Percentiles rank a stretch among this genome's conserved stretches.
phyloP scores from a whole-genome alignment of 345 rosid genomes.

The Odontarrhena argentea region DNA sequence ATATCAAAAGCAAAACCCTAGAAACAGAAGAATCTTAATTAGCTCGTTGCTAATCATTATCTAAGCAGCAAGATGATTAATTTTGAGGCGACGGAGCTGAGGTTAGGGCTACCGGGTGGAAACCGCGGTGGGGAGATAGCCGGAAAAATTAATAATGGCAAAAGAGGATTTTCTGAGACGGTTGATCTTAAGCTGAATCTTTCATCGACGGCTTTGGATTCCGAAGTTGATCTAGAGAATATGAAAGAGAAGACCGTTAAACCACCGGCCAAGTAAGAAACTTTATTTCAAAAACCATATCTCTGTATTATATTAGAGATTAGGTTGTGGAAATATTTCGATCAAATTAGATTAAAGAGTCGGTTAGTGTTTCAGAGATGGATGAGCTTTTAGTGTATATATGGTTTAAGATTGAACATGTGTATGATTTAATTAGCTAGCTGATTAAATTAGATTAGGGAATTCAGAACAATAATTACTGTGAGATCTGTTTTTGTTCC shows the following conservation, averaged over 20 bases:
- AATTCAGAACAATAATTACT: not conserved
- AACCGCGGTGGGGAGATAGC: conserved; percentile 34
- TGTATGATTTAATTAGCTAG: not conserved
- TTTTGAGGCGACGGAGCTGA: conserved; percentile 86
- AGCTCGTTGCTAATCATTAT: not conserved
- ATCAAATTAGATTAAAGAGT: not conserved
- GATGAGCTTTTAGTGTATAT: not conserved
- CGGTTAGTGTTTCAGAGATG: conserved; percentile 9
- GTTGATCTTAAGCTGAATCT: conserved; percentile 77
- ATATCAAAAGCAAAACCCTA: not conserved
- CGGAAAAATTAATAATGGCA: conserved; percentile 44
- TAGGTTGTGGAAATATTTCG: too few species aligned
- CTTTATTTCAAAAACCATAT: not conserved
- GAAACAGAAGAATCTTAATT: conserved; percentile 5
- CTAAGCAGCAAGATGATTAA: conserved; percentile 49
- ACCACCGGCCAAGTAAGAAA: conserved; percentile 67
- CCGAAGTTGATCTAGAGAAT: conserved; percentile 28
- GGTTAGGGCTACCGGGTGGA: conserved; percentile 71
- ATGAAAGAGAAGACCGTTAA: conserved; percentile 49
- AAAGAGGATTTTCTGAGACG: conserved; percentile 68
- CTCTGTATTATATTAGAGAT: too few species aligned
- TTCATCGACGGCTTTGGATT: conserved; percentile 50
- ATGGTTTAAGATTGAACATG: not conserved
- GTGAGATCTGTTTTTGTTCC: conserved; percentile 15
- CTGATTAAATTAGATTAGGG: not conserved